Evolutionary conservation across 2,329 filamentous ascomycete species (phyloP).

Genomic region (Aspergillus hortae): DNA sequence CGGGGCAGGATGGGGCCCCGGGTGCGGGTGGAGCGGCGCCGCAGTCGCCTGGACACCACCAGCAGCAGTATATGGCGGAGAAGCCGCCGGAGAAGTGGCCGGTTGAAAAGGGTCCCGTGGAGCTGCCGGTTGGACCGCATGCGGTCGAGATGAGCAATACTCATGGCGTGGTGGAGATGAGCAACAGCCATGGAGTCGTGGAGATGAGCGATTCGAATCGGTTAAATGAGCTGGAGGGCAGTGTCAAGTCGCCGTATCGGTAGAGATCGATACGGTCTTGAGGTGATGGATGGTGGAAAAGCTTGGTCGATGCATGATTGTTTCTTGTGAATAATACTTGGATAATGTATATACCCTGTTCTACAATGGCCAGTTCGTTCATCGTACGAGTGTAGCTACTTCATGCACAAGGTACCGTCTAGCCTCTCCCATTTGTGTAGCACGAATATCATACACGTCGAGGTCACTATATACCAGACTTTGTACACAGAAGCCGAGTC

Average conservation of each 20-base stretch:
- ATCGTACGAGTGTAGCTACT: background rate
- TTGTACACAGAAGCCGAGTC: background rate
- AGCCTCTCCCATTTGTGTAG: background rate
- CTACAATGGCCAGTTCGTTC: background rate
- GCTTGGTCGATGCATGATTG: background rate
- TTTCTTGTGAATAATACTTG: too few species aligned
- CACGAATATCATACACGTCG: background rate
- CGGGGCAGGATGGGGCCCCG: background rate
- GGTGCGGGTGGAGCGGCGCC: background rate
- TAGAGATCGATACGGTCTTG: background rate
- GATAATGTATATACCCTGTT: too few species aligned
- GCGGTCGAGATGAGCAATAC: constrained; percentile 1
- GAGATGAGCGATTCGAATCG: constrained; percentile 12
- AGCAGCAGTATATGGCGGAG: background rate
- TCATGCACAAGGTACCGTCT: background rate
- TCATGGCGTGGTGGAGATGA: constrained; percentile 1
- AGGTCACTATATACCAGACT: background rate
- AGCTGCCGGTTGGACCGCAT: constrained; percentile 6
- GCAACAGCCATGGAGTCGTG: background rate
- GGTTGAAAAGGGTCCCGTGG: background rate
- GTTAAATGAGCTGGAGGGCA: constrained; percentile 10
- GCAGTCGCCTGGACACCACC: background rate
- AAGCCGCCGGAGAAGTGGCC: background rate
- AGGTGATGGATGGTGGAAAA: background rate
- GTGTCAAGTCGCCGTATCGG: background rate